A percentile compares a stretch with the other conserved stretches of the same genome.
phyloP scores from a whole-genome alignment of 495 filamentous ascomycete genomes.

The Penicillium pulvis region DNA sequence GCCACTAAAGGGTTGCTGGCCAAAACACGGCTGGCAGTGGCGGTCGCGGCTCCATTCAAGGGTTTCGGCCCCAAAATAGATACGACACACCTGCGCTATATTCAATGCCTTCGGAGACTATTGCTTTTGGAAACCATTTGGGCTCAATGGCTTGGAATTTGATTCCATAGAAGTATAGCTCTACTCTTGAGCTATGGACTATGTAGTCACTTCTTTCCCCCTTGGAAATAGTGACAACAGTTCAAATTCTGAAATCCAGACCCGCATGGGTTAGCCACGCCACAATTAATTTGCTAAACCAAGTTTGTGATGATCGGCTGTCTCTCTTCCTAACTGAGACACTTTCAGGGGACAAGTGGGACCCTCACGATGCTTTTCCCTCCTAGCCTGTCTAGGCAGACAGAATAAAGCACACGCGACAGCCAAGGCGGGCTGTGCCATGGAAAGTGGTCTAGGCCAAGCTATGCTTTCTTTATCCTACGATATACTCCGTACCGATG shows the following conservation, averaged over 20 bases:
- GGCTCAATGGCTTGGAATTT: background rate
- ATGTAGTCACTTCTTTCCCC: background rate
- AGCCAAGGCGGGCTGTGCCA: conserved; percentile 1
- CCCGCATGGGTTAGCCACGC: background rate
- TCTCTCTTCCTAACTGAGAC: background rate
- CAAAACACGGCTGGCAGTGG: background rate
- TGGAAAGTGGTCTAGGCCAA: background rate
- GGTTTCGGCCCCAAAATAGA: background rate
- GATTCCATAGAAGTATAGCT: background rate
- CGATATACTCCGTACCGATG: background rate
- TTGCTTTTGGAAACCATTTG: background rate
- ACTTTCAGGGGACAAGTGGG: conserved; percentile 3
- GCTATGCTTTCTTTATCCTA: background rate
- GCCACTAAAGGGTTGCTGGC: background rate
- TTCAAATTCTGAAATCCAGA: background rate
- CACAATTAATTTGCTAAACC: background rate
- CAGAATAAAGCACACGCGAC: background rate
- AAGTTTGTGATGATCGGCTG: background rate
- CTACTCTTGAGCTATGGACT: background rate
- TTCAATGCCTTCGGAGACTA: background rate
- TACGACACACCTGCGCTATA: background rate
- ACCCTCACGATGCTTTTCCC: background rate
- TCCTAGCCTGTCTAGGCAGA: background rate
- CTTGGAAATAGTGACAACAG: background rate
- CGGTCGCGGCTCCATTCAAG: background rate